phyloP scores from a whole-genome alignment of 768 basidiomycete genomes.

The Boletus pseudo-olivaceus region DNA sequence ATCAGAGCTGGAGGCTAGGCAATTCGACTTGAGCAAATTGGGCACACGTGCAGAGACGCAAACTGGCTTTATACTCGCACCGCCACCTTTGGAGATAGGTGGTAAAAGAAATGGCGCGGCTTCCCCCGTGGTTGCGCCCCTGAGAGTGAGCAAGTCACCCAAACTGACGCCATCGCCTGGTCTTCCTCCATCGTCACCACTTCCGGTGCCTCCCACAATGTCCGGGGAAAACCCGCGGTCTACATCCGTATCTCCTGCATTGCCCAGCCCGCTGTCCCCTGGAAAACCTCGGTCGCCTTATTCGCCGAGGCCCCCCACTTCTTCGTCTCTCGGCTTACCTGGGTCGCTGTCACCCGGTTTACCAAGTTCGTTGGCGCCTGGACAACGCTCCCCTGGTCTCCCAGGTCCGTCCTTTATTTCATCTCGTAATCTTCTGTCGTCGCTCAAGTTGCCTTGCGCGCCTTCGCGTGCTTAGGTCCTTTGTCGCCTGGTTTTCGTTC shows the following conservation, averaged over 20 bases:
- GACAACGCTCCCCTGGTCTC: slow-evolving; percentile 21
- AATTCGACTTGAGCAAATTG: slow-evolving; percentile 16
- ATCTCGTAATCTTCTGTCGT: slow-evolving; percentile 7
- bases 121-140: slow-evolving; percentile 20
- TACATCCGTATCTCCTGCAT: slow-evolving; percentile 10
- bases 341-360: slow-evolving; percentile 17
- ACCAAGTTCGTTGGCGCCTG: slow-evolving; percentile 18
- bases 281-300: slow-evolving; percentile 5
- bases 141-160: slow-evolving; percentile 27
- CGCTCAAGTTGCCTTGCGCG: background rate
- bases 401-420: slow-evolving; percentile 20
- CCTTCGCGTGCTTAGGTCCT: slow-evolving; percentile 12
- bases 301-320: slow-evolving; percentile 1
- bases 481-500: slow-evolving; percentile 23
- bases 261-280: slow-evolving; percentile 11
- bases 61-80: slow-evolving; percentile 21
- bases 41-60: slow-evolving; percentile 1
- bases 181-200: slow-evolving; percentile 15
- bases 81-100: slow-evolving; percentile 23
- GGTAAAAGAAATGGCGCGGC: background rate
- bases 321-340: slow-evolving; percentile 11
- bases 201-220: slow-evolving; percentile 2
- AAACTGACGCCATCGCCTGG: slow-evolving; percentile 17
- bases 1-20: slow-evolving; percentile 19
- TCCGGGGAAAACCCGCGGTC: slow-evolving; percentile 4